Percentiles rank a stretch among this genome's conserved stretches.
These are phyloP conservation scores for Colletotrichum musae DNA, from an alignment of 2,329 filamentous ascomycete genomes.

Conservation along the genomic window DNA sequence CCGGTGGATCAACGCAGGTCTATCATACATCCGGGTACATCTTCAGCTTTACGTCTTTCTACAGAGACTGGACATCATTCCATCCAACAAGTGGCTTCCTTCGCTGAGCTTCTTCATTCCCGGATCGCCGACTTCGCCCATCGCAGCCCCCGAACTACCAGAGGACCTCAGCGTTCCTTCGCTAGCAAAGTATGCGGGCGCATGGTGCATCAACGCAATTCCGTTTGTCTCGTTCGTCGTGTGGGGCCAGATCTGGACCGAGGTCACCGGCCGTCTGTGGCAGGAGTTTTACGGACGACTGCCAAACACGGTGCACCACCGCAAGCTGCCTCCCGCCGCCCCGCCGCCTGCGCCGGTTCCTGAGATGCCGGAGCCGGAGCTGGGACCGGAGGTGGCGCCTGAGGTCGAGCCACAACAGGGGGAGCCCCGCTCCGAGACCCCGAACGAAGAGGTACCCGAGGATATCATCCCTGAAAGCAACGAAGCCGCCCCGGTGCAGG, in stretches of 20 bases:
- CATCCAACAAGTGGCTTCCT: conserved; percentile 60
- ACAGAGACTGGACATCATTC: conserved; percentile 65
- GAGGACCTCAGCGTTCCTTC: conserved; percentile 55
- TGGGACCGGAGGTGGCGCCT: background rate
- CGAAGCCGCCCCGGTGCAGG: conserved; percentile 48
- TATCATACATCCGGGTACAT: conserved; percentile 62
- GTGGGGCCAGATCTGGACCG: conserved; percentile 55
- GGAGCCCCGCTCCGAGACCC: conserved; percentile 13
- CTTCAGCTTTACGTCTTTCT: conserved; percentile 67
- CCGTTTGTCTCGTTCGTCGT: conserved; percentile 65
- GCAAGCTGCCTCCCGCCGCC: conserved; percentile 44
- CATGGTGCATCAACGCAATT: conserved; percentile 57
- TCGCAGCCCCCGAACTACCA: conserved; percentile 61
- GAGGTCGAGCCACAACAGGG: conserved; percentile 17
- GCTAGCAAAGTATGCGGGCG: conserved; percentile 60
- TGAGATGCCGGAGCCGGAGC: conserved; percentile 17
- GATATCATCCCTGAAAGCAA: conserved; percentile 5
- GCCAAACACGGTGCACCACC: conserved; percentile 54
- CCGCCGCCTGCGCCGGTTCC: conserved; percentile 41
- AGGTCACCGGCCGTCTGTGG: conserved; percentile 55
- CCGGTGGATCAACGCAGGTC: conserved; percentile 40
- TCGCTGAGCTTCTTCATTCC: conserved; percentile 67
- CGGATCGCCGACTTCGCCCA: conserved; percentile 66
- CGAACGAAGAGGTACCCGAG: conserved; percentile 4
- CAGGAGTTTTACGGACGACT: conserved; percentile 55